phyloP scores from a whole-genome alignment of 2,329 filamentous ascomycete species.

The Cladorrhinum sp. region DNA sequence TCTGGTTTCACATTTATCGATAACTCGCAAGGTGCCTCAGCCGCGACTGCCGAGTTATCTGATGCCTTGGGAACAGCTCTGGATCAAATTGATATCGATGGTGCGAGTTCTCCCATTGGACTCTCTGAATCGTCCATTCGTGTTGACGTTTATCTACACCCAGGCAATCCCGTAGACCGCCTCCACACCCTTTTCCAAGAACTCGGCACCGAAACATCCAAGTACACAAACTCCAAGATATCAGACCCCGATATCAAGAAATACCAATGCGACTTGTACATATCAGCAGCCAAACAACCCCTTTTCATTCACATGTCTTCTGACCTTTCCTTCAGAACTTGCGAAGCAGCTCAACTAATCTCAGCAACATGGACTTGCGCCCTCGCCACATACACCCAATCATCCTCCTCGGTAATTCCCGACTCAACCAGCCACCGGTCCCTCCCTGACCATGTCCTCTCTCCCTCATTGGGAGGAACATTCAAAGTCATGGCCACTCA shows the following conservation, averaged over 20 bases:
- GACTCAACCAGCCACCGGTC: not conserved
- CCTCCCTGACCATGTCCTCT: not conserved
- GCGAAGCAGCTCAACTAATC: not conserved
- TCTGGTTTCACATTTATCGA: constrained; percentile 1
- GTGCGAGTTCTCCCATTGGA: no score
- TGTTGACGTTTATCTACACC: no score
- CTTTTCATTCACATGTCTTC: not conserved
- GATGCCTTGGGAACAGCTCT: not conserved
- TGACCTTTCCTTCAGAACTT: not conserved
- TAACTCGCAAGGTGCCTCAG: not conserved
- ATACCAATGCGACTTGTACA: not conserved
- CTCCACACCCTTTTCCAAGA: not conserved
- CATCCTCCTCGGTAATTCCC: not conserved
- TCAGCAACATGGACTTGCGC: constrained; percentile 2
- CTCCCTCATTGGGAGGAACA: not conserved
- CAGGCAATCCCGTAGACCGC: not conserved
- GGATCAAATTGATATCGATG: not conserved
- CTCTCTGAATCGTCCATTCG: no score
- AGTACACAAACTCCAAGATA: not conserved
- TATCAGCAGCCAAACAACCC: not conserved
- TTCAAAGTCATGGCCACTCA: not conserved
- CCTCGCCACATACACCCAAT: not conserved
- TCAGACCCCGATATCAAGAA: not conserved
- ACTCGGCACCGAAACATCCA: not conserved
- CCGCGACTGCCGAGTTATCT: not conserved